Conservation (phyloP, 352 stramenopile genomes). For the Globisporangium canariense region DNA sequence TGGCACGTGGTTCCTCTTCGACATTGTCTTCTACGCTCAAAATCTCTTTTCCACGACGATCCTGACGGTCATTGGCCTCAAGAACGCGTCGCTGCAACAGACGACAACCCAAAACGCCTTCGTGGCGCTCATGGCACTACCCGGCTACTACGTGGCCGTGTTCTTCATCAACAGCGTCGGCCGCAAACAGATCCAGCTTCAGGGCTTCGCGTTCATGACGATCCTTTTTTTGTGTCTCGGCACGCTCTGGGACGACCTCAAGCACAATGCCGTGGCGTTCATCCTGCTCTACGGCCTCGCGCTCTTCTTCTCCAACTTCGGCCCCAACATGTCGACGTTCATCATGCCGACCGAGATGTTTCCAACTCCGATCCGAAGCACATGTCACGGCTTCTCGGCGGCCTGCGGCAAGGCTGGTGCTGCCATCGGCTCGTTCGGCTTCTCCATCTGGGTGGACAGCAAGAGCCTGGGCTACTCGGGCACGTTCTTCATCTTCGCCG, state of each 20-base stretch:
- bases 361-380: slow-evolving; percentile 79
- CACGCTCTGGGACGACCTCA: slow-evolving; percentile 55
- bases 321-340: slow-evolving; percentile 79
- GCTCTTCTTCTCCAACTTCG: slow-evolving; percentile 34
- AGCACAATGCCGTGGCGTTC: slow-evolving; percentile 49
- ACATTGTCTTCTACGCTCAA: slow-evolving; percentile 81
- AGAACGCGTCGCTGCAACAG: slow-evolving; percentile 41
- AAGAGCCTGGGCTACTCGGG: slow-evolving; percentile 51
- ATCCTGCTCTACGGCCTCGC: slow-evolving; percentile 69
- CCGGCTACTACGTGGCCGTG: slow-evolving; percentile 79
- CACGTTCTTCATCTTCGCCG: slow-evolving; percentile 59
- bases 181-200: slow-evolving; percentile 47
- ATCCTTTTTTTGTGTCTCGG: slow-evolving; percentile 57
- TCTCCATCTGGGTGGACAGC: slow-evolving; percentile 61
- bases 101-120: slow-evolving; percentile 48
- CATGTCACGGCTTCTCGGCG: slow-evolving; percentile 87
- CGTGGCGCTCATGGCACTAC: slow-evolving; percentile 62
- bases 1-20: slow-evolving; percentile 83
- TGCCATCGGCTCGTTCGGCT: slow-evolving; percentile 60
- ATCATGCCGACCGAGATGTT: slow-evolving; percentile 88
- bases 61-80: slow-evolving; percentile 48
- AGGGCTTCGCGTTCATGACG: slow-evolving; percentile 68
- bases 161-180: slow-evolving; percentile 57
- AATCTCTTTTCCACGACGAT: slow-evolving; percentile 78
- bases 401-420: slow-evolving; percentile 84